Conservation (phyloP, 192 early-diverging fungal genomes). For the Coemansia sp. region DNA sequence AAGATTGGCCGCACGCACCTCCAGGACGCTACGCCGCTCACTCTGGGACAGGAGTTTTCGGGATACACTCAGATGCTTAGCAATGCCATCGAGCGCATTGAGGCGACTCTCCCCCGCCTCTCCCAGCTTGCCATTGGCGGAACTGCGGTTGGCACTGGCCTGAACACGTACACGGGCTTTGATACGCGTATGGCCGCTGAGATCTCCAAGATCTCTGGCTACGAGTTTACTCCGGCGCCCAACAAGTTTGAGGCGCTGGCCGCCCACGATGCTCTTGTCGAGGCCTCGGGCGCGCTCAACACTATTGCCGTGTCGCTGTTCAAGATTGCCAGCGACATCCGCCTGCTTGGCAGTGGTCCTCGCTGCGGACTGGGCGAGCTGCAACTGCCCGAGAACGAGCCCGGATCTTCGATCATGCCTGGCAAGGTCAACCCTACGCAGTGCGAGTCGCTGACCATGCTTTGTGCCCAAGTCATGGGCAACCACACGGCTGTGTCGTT, state of each 20-base stretch:
- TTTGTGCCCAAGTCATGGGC: constrained; percentile 98
- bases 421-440: constrained; percentile 99
- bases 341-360: constrained; percentile 94
- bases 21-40: constrained; percentile 98
- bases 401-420: constrained; percentile 99
- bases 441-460: constrained; percentile 99
- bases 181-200: constrained; percentile 87
- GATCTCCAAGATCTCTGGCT: constrained; percentile 85
- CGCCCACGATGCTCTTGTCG: constrained; percentile 97
- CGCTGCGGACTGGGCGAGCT: constrained; percentile 98
- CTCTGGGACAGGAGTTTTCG: constrained; percentile 98
- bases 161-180: constrained; percentile 95
- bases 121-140: constrained; percentile 97
- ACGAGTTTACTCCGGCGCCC: constrained; percentile 92
- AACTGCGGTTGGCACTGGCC: constrained; percentile 95
- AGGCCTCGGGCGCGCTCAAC: constrained; percentile 95
- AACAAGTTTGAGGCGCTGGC: constrained; percentile 99
- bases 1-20: constrained; percentile 99
- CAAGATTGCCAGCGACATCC: constrained; percentile 99
- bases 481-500: constrained; percentile 94
- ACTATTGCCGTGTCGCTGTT: constrained; percentile 92
- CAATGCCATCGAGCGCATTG: constrained; percentile 87
- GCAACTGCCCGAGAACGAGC: constrained; percentile 97
- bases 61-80: constrained; percentile 94
- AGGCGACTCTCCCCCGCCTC: constrained; percentile 79